These are phyloP conservation scores for Amoebophrya sp. DNA, from an alignment of 169 alveolate species.

Conservation along the genomic window DNA sequence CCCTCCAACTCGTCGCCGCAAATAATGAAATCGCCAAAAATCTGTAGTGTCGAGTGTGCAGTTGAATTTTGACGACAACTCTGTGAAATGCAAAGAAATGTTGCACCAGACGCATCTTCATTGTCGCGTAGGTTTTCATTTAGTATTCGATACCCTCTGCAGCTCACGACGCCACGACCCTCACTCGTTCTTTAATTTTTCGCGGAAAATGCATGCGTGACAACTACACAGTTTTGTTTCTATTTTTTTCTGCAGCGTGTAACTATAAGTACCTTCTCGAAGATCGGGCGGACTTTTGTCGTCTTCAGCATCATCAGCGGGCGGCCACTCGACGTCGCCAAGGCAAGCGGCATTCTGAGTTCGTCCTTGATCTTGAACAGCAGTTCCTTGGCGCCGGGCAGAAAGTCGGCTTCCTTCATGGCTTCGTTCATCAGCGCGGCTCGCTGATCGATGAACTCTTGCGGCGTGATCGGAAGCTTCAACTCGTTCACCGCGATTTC, in stretches of 20 bases:
- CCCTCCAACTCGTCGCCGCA: not conserved
- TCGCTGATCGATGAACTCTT: not conserved
- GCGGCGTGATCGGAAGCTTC: not conserved
- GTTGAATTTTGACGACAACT: too few relatives aligned
- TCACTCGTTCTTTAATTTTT: too few relatives aligned
- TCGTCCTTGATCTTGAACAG: too few relatives aligned
- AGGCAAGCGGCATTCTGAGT: not conserved
- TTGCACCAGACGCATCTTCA: too few relatives aligned
- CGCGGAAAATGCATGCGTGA: too few relatives aligned
- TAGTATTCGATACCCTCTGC: too few relatives aligned
- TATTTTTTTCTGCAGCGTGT: too few relatives aligned
- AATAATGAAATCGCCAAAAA: not conserved
- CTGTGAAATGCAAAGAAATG: too few relatives aligned
- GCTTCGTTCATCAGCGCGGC: not conserved
- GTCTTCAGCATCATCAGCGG: not conserved
- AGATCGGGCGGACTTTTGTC: not conserved
- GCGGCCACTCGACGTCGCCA: not conserved
- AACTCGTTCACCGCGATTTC: not conserved
- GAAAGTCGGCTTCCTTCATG: not conserved
- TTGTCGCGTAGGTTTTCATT: too few relatives aligned
- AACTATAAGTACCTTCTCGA: not conserved
- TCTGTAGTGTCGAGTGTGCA: too few relatives aligned
- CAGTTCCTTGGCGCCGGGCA: not conserved
- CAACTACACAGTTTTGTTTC: too few relatives aligned
- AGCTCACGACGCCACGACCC: too few relatives aligned